Base-by-base conservation (phyloP, 139 green algal species). In the Microglena sp. region DNA sequence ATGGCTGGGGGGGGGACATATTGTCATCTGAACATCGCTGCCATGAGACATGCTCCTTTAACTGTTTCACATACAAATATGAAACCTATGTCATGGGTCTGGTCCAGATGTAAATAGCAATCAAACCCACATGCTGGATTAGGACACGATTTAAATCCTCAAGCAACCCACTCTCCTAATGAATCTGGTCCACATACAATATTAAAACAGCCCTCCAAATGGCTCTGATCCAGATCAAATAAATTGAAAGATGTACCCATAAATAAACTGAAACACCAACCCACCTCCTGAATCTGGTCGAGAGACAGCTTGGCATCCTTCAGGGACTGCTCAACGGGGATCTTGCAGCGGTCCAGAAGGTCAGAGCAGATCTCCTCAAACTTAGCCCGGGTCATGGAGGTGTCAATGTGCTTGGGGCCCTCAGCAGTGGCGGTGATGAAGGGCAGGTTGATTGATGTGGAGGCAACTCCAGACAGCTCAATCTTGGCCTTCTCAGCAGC, bases 401-500 rank as follows among this genome's bases (percentile, higher is more conserved):
- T 87, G 77, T 98, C 94, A 60, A 99, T 98, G 90, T 99, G 94
- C 89, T 99, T 99, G 68, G 94, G 93, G 28, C 94, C 94, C 6
- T 98, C 92, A 22, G 92, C 87, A 33, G 93, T 98, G 59, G 94
- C 94, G 34, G 94, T 99, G 83, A 99, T 99, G 89, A 99, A 99
- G 64, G 94, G 94, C 68, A 99, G 81, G 69, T 90, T 96, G 79
- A 99, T 96, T 74, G 46, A 74, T 31, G 90, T 96, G 72, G 92
- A 79, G 24, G 69, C 71, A 24, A 89, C 65, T 24, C 76, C 75
- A 0, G 82, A 94, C 44, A 99, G 87, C 89, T 99, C 94, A 61
- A 97, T 96, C 90, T 99, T 99, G 65, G 94, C 92, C 89, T 99
- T 99, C 90, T 99, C 94, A 11, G 92, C 89, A 7, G 93, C 84